Conservation (phyloP, 2,329 filamentous ascomycete species). For the Parastagonospora nodorum region DNA sequence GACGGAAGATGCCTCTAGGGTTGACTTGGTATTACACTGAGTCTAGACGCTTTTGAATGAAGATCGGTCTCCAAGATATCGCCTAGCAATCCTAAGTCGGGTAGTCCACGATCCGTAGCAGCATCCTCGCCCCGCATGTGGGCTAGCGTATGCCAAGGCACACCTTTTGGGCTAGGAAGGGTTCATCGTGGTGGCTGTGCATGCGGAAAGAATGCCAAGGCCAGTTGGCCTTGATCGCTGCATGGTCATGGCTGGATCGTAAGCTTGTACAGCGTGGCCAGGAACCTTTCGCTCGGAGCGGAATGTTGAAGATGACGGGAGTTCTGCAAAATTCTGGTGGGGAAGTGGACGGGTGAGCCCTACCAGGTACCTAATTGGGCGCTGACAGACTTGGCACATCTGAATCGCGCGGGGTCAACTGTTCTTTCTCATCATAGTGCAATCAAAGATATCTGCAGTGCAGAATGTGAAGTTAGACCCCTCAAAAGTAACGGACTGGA, state of each 20-base stretch:
- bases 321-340: background rate
- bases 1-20: conserved; percentile 4
- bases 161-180: conserved; percentile 7
- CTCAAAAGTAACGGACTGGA: no score
- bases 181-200: conserved; percentile 16
- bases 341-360: background rate
- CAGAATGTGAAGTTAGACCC: no score
- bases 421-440: no score
- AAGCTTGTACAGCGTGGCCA: background rate
- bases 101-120: conserved; percentile 23
- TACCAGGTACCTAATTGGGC: no score
- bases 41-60: conserved; percentile 9
- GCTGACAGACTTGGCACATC: no score
- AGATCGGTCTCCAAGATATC: conserved; percentile 33
- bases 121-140: conserved; percentile 1
- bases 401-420: no score
- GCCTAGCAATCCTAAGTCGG: conserved; percentile 34
- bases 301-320: background rate
- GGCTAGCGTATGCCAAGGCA: conserved; percentile 11
- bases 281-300: background rate
- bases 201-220: background rate
- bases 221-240: background rate
- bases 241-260: background rate
- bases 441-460: no score
- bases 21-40: conserved; percentile 6